A percentile compares a stretch with the other conserved stretches of the same genome.
Conservation (phyloP, 208 protist genomes). For the Crithidia brevicula region DNA sequence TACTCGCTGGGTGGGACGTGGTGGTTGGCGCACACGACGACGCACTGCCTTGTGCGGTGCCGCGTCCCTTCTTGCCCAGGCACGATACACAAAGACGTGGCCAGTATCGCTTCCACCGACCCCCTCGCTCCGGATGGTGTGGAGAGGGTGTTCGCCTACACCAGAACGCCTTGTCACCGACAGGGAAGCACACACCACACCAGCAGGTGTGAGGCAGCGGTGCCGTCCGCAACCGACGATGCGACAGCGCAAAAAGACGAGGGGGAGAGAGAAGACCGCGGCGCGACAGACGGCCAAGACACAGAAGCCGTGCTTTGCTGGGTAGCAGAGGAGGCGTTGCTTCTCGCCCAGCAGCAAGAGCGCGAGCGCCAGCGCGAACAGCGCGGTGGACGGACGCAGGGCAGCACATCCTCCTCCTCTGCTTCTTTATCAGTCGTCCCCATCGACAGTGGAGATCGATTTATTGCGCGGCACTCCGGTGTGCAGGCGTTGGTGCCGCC, state of each 20-base stretch:
- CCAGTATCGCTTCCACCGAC: not conserved
- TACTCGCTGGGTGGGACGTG: constrained; percentile 14
- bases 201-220: not conserved
- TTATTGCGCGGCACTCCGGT: constrained; percentile 9
- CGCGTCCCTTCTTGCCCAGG: not conserved
- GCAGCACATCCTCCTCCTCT: too few relatives aligned
- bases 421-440: too few relatives aligned
- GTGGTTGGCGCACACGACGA: constrained; percentile 12
- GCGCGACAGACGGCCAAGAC: too few relatives aligned
- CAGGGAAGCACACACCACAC: not conserved
- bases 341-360: not conserved
- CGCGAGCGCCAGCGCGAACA: not conserved
- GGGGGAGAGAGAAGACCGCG: too few relatives aligned
- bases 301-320: too few relatives aligned
- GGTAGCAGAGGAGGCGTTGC: not conserved
- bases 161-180: too few relatives aligned
- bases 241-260: not conserved
- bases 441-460: not conserved
- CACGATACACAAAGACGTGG: not conserved
- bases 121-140: not conserved
- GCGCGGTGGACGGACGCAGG: too few relatives aligned
- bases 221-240: not conserved
- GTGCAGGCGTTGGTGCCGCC: not conserved
- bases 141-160: not conserved
- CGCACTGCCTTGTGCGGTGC: constrained; percentile 14